Evolutionary conservation across 306 rosid genomes (phyloP).

Genomic region (Quercus berberidifolia): DNA sequence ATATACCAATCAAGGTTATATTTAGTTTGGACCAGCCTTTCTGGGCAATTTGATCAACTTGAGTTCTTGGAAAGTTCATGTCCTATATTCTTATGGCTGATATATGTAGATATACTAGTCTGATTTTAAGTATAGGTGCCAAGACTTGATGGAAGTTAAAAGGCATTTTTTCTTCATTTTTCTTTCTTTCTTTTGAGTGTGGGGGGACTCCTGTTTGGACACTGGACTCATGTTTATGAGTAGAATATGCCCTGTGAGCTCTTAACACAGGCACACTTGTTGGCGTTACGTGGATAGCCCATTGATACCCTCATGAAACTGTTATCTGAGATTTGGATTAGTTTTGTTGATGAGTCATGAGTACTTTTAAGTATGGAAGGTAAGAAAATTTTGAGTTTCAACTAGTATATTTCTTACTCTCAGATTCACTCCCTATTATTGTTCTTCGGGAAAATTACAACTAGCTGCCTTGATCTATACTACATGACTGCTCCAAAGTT

Average conservation of each 20-base stretch:
- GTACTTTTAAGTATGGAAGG: background rate
- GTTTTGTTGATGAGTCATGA: background rate
- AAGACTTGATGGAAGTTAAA: background rate
- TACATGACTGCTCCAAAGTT: background rate
- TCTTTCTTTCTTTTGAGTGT: background rate
- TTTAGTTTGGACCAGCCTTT: background rate
- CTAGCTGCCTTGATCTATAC: background rate
- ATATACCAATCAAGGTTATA: background rate
- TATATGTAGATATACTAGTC: background rate
- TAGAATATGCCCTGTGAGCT: background rate
- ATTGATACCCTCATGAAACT: background rate
- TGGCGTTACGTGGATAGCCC: background rate
- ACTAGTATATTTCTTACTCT: background rate
- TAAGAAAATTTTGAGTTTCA: background rate
- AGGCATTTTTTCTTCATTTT: background rate
- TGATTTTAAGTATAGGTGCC: background rate
- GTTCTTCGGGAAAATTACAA: background rate
- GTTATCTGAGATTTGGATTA: background rate
- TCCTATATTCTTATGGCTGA: background rate
- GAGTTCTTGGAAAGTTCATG: background rate
- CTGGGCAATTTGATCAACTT: background rate
- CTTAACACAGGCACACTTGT: background rate
- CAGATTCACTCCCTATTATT: background rate
- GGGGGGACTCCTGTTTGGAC: background rate
- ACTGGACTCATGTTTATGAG: background rate